A percentile compares a stretch with the other conserved stretches of the same genome.
phyloP scores from a whole-genome alignment of 192 early-diverging fungal species.

The Coemansia biformis region DNA sequence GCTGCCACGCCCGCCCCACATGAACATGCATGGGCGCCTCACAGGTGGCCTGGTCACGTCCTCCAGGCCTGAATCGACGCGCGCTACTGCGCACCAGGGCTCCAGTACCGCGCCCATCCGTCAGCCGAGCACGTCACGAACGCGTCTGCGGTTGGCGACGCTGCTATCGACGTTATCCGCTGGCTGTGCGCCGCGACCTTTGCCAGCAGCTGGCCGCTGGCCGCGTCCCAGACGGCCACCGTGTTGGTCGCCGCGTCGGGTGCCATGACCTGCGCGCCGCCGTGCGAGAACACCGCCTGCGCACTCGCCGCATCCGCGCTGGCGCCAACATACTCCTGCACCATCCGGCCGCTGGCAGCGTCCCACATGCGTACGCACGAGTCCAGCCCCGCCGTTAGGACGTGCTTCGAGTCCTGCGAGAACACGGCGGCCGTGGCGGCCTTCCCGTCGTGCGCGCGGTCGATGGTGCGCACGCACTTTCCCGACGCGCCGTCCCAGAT shows the following conservation, averaged over 20 bases:
- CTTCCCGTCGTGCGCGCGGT: slow-evolving; percentile 69
- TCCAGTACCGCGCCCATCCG: slow-evolving; percentile 39
- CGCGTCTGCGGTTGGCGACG: slow-evolving; percentile 24
- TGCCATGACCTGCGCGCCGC: slow-evolving; percentile 66
- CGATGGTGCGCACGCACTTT: slow-evolving; percentile 68
- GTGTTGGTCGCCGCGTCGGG: slow-evolving; percentile 61
- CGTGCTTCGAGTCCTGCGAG: slow-evolving; percentile 67
- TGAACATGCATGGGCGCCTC: too few species aligned
- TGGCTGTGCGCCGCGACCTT: slow-evolving; percentile 19
- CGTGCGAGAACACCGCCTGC: slow-evolving; percentile 58
- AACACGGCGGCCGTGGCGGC: slow-evolving; percentile 69
- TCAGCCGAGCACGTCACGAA: slow-evolving; percentile 45
- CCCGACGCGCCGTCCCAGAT: slow-evolving; percentile 81
- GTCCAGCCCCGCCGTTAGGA: slow-evolving; percentile 77
- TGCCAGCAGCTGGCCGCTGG: slow-evolving; percentile 55
- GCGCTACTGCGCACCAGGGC: neutral
- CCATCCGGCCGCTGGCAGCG: slow-evolving; percentile 60
- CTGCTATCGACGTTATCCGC: slow-evolving; percentile 28
- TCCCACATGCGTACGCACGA: slow-evolving; percentile 79
- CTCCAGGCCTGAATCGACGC: too few species aligned
- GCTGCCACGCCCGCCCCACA: too few species aligned
- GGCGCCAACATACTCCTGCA: slow-evolving; percentile 70
- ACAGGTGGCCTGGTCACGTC: too few species aligned
- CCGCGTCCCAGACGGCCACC: slow-evolving; percentile 68
- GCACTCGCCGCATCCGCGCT: slow-evolving; percentile 29